Evolutionary conservation across 805 yeast species (phyloP).

Genomic region (Sugiyamaella americana): DNA sequence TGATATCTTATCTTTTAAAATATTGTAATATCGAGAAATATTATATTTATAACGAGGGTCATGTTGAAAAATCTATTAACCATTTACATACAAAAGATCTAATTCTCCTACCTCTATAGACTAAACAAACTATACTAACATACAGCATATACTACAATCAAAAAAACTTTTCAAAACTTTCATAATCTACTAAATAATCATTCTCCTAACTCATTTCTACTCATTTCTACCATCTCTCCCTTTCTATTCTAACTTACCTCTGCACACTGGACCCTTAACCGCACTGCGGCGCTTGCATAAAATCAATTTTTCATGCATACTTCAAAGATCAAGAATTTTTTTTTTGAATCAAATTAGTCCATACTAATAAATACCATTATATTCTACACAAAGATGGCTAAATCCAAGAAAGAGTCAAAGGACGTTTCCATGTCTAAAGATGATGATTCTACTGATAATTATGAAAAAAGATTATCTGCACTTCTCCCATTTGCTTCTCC

Average conservation of each 20-base stretch:
- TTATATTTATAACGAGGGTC: no score
- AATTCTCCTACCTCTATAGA: no score
- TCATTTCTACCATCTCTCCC: neutral
- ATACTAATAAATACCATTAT: neutral
- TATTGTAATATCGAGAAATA: no score
- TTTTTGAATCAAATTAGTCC: neutral
- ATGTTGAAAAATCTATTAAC: no score
- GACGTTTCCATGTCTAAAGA: conserved; percentile 12
- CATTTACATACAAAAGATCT: no score
- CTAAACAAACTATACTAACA: no score
- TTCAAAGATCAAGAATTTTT: neutral
- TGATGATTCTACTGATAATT: conserved; percentile 51
- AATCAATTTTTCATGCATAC: neutral
- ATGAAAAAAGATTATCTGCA: conserved; percentile 87
- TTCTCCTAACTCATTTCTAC: no score
- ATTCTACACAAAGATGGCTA: conserved; percentile 19
- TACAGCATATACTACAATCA: no score
- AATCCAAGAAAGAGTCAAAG: conserved; percentile 22
- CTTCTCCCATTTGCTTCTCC: conserved; percentile 90
- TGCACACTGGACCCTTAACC: neutral
- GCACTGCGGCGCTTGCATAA: neutral
- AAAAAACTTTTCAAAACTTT: no score
- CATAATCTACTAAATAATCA: no score
- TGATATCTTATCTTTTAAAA: no score
- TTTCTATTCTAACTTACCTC: neutral